Percentiles rank a stretch among this genome's conserved stretches.
These are phyloP conservation scores for Huiozyma sinensis DNA, from an alignment of 805 yeast species.

Conservation along the genomic window DNA sequence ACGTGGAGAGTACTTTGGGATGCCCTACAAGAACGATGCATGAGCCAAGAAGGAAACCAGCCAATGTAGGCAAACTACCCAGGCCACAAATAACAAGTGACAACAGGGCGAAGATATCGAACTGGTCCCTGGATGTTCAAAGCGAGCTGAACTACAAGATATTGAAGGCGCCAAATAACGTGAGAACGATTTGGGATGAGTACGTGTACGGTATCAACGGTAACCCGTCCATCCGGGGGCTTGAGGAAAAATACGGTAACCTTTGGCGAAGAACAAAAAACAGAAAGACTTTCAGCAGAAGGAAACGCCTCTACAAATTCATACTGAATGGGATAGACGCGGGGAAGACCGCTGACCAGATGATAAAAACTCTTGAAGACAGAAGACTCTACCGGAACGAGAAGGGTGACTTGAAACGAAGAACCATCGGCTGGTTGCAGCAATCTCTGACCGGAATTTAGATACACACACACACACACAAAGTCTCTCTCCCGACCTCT, in stretches of 20 bases:
- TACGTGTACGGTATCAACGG: constrained; percentile 33
- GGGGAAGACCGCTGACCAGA: constrained; percentile 27
- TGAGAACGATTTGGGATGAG: constrained; percentile 30
- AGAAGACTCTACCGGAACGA: constrained; percentile 24
- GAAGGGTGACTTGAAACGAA: constrained; percentile 25
- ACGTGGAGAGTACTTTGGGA: not conserved
- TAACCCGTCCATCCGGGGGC: constrained; percentile 30
- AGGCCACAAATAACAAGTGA: not conserved
- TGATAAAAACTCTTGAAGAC: constrained; percentile 24
- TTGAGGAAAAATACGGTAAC: constrained; percentile 33
- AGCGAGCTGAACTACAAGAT: constrained; percentile 17
- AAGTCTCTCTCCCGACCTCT: too few species aligned
- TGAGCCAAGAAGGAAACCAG: not conserved
- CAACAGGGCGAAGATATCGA: not conserved
- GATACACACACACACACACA: not conserved
- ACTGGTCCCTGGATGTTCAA: not conserved
- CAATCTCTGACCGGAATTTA: constrained; percentile 25
- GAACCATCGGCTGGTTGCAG: constrained; percentile 30
- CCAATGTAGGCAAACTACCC: not conserved
- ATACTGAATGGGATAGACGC: constrained; percentile 25
- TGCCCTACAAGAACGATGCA: too few species aligned
- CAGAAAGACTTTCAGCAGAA: constrained; percentile 28
- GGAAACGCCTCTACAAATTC: constrained; percentile 29
- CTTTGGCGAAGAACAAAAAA: constrained; percentile 32
- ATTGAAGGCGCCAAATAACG: constrained; percentile 27